A percentile compares a stretch with the other conserved stretches of the same genome.
Conservation (phyloP, 2,329 filamentous ascomycete genomes). For the Elsinoe arachidis region DNA sequence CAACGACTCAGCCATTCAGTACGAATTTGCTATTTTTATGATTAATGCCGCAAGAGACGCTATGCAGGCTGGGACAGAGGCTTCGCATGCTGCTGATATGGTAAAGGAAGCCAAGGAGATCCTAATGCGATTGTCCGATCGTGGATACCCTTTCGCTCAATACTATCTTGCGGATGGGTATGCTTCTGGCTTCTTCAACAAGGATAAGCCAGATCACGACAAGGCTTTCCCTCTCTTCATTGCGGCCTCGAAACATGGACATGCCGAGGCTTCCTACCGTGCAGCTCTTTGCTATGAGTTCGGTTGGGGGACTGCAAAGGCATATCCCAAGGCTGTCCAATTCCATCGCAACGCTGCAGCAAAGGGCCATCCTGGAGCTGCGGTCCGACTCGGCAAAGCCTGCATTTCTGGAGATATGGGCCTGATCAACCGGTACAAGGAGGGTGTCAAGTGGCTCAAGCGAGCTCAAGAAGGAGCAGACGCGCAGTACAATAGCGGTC, state of each 20-base stretch:
- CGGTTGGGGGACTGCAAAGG: slow-evolving; percentile 88
- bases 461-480: slow-evolving; percentile 85
- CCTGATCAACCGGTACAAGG: slow-evolving; percentile 69
- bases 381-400: slow-evolving; percentile 83
- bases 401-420: slow-evolving; percentile 87
- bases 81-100: slow-evolving; percentile 48
- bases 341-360: slow-evolving; percentile 85
- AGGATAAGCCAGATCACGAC: slow-evolving; percentile 85
- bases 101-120: slow-evolving; percentile 83
- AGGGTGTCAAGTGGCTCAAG: slow-evolving; percentile 95
- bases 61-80: slow-evolving; percentile 35
- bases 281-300: slow-evolving; percentile 95
- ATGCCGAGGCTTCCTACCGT: slow-evolving; percentile 91
- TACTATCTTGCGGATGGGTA: slow-evolving; percentile 96
- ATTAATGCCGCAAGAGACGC: slow-evolving; percentile 80
- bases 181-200: slow-evolving; percentile 88
- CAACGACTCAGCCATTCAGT: slow-evolving; percentile 79
- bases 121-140: slow-evolving; percentile 74
- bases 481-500: slow-evolving; percentile 81
- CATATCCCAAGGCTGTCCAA: slow-evolving; percentile 84
- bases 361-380: slow-evolving; percentile 90
- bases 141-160: slow-evolving; percentile 90
- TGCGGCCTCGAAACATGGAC: slow-evolving; percentile 89
- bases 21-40: slow-evolving; percentile 93
- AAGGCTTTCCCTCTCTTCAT: slow-evolving; percentile 88